Evolutionary conservation across 2,329 filamentous ascomycete genomes (phyloP), one percentile per base, ranked within the genome.

Genomic region (Polychaeton citri): DNA sequence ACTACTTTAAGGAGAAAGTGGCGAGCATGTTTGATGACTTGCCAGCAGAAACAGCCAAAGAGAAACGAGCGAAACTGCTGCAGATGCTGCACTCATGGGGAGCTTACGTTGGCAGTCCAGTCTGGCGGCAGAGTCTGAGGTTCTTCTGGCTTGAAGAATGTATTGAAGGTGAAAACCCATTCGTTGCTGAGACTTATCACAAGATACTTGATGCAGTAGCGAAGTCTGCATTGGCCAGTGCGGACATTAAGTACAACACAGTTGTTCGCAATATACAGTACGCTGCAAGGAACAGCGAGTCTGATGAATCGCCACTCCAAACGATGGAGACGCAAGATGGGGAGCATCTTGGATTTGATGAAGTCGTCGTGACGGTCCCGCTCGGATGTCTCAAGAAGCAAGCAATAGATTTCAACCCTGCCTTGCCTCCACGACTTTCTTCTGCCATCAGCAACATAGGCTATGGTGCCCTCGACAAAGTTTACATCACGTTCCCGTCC

Each of bases 91-190:
- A 79, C 45, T 66, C 74, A 48, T 84, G 80, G 78, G 80, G 80
- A 2, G 71, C 72, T 0, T 85, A 81, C 51, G 68, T 84, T 5
- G 81, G 81, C 10, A 78, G 70, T 39, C 69, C 74, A 0, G 63
- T 81, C 6, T 59, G 65, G 35, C 68, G 52, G 18, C 81, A 86
- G 53, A 83, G 78, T 46, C 61, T 85, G 20, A 81, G 77, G 59
- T 85, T 75, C 59, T 81, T 84, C 53, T 84, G 79, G 78, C 53
- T 86, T 4, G 81, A 86, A 51, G 79, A 85, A 55, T 82, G 78
- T 44, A 76, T 85, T 35, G 79, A 84, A 51, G 80, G 79, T 32
- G 73, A 72, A 50, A 78, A 77, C 46, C 64, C 73, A 20, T 76
- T 78, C 41, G 70, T 79, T 20, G 70, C 71, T 3, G 72, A 66